Base-by-base conservation (phyloP, 2,329 filamentous ascomycete genomes). In the Talaromyces sp. region DNA sequence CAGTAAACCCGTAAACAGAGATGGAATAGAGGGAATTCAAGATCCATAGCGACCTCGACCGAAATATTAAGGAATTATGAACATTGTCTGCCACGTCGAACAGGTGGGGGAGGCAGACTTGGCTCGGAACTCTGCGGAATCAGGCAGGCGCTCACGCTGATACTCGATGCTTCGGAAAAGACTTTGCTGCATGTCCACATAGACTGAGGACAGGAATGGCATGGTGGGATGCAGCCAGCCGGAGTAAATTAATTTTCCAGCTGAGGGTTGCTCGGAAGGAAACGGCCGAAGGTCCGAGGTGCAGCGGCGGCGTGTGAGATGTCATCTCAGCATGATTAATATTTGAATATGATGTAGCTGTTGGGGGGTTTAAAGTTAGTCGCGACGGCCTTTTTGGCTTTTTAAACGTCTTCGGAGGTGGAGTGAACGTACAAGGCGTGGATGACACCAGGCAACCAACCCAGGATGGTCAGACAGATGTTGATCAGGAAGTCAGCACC, bases 401-500 rank as follows among this genome's bases (percentile, higher is more conserved):
- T 10, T 20, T 16, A 42, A n/a, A 24, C 17, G 10, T 27, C 32
- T 30, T 37, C n/a, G 20, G 10, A n/a, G 41, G 27, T 47, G 24
- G 49, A 22, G 22, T 29, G 24, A 29, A 83, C 85, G 61, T 85
- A 96, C 80, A 96, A 78, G 57, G 91, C 91, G 81, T 96, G 91
- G 75, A 96, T 90, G 79, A 96, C 92, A 75, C 91, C 89, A 61
- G 88, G 88, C 68, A 92, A 82, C 75, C 85, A 87, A 75, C 84
- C 86, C 65, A 91, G 80, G 65, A 90, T 85, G 65, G 90, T 95
- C 77, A 95, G 80, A 69, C 91, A 82, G 76, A 96, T 90, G 86
- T 95, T 96, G 85, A 96, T 95, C 76, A 93, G 81, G 69, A 96
- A 81, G 73, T 96, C 90, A 63, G 87, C 85, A 71, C 87, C 87